Percentiles rank a stretch among this genome's conserved stretches.
These are phyloP conservation scores for Suhomyces maxii DNA, from an alignment of 1,139 yeast species.

Conservation along the genomic window DNA sequence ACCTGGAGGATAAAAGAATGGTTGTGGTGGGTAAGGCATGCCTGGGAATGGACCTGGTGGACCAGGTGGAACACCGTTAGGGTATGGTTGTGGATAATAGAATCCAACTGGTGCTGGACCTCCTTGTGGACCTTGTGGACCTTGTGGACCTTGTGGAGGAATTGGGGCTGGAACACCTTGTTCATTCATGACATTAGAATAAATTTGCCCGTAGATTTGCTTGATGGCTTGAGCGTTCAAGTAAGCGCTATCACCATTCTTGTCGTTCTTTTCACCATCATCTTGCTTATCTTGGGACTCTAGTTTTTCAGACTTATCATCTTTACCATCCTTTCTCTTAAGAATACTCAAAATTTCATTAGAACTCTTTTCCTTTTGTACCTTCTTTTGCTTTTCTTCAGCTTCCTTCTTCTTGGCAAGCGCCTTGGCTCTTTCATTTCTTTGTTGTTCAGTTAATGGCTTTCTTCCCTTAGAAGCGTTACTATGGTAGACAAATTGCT, in stretches of 20 bases:
- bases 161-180: constrained; percentile 20
- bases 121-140: constrained; percentile 2
- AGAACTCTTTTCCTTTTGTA: constrained; percentile 17
- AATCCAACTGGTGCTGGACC: constrained; percentile 2
- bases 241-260: constrained; percentile 27
- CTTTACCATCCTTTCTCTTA: constrained; percentile 25
- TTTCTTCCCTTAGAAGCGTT: constrained; percentile 57
- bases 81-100: constrained; percentile 1
- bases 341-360: constrained; percentile 25
- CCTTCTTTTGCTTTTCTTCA: constrained; percentile 19
- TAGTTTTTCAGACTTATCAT: constrained; percentile 15
- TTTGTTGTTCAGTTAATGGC: constrained; percentile 27
- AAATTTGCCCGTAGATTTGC: constrained; percentile 51
- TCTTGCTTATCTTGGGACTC: constrained; percentile 11
- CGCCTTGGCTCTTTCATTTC: constrained; percentile 18
- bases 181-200: constrained; percentile 44
- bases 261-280: constrained; percentile 23
- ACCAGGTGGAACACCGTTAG: constrained; percentile 2
- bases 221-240: constrained; percentile 43
- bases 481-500: constrained; percentile 75
- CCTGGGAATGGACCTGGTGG: constrained; percentile 11
- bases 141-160: constrained; percentile 5
- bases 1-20: background rate
- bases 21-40: constrained; percentile 4
- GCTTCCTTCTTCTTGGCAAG: constrained; percentile 24